Conservation (phyloP, 2,329 filamentous ascomycete species). For the Torrubiellomyces zombiae region DNA sequence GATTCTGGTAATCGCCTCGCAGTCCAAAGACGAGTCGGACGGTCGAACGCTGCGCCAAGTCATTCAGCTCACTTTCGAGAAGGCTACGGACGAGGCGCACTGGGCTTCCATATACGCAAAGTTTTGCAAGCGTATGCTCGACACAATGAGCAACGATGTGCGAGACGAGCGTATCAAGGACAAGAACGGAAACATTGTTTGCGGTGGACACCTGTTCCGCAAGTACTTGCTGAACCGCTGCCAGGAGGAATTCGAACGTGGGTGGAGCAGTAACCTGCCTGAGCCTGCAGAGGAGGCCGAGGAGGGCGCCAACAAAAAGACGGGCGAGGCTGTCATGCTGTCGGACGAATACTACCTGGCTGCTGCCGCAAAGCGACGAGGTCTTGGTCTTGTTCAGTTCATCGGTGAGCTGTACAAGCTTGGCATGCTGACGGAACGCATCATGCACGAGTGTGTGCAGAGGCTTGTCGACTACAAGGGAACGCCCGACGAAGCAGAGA, state of each 20-base stretch:
- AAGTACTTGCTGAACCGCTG: slow-evolving; percentile 98
- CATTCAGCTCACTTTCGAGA: slow-evolving; percentile 97
- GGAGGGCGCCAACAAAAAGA: slow-evolving; percentile 26
- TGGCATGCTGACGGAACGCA: slow-evolving; percentile 93
- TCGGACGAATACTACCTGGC: slow-evolving; percentile 95
- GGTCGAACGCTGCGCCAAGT: slow-evolving; percentile 91
- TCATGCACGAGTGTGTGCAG: slow-evolving; percentile 98
- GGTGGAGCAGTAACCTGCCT: slow-evolving; percentile 83
- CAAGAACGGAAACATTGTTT: slow-evolving; percentile 74
- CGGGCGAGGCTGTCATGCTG: slow-evolving; percentile 61
- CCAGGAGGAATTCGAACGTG: slow-evolving; percentile 96
- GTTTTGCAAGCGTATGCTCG: slow-evolving; percentile 94
- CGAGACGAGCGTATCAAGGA: slow-evolving; percentile 90
- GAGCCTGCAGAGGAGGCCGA: slow-evolving; percentile 49
- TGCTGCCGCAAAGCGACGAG: slow-evolving; percentile 86
- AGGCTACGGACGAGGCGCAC: slow-evolving; percentile 94
- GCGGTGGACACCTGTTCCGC: slow-evolving; percentile 85
- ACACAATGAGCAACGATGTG: slow-evolving; percentile 87
- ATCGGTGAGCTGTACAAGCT: slow-evolving; percentile 99
- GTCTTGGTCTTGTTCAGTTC: slow-evolving; percentile 95
- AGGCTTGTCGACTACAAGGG: slow-evolving; percentile 93
- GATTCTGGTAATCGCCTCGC: slow-evolving; percentile 78
- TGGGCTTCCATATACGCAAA: slow-evolving; percentile 99
- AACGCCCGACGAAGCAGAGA: slow-evolving; percentile 83
- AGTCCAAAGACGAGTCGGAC: slow-evolving; percentile 90